Evolutionary conservation across 129 eudicot species (phyloP).

Genomic region (Chrysanthemum lavandulifolium): DNA sequence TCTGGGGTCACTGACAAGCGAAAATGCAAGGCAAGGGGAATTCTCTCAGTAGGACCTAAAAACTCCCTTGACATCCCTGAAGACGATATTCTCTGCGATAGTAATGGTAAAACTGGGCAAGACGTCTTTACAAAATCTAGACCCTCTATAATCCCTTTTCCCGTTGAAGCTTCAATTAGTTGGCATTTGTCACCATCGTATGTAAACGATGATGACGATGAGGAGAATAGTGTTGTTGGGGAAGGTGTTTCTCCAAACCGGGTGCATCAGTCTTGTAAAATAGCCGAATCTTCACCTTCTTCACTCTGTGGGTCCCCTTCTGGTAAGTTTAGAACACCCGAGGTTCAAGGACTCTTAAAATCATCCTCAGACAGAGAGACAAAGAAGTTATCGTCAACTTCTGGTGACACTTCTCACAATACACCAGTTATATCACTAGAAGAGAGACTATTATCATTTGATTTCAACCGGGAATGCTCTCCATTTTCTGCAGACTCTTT

Average conservation of each 20-base stretch:
- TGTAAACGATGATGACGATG: constrained; percentile 30
- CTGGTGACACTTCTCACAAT: neutral
- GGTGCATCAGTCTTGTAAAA: constrained; percentile 4
- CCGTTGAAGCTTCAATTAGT: constrained; percentile 73
- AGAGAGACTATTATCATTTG: constrained; percentile 14
- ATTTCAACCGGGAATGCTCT: constrained; percentile 38
- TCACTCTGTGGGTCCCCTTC: neutral
- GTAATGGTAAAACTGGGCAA: constrained; percentile 20
- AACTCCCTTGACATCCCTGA: constrained; percentile 27
- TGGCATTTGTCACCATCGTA: constrained; percentile 68
- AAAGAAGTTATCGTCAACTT: constrained; percentile 8
- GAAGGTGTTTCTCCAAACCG: constrained; percentile 12
- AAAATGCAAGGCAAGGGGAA: constrained; percentile 80
- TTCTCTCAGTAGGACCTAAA: constrained; percentile 52
- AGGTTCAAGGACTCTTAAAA: neutral
- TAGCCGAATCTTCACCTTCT: constrained; percentile 3
- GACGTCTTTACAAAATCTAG: constrained; percentile 26
- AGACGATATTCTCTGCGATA: constrained; percentile 18
- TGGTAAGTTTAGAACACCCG: neutral
- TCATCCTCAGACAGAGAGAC: neutral
- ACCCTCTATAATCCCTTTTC: constrained; percentile 59
- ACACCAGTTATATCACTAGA: neutral
- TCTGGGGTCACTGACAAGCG: constrained; percentile 72
- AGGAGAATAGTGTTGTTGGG: constrained; percentile 14
- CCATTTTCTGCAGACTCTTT: constrained; percentile 45